Base-by-base conservation (phyloP, 2,329 filamentous ascomycete genomes). In the Pseudogymnoascus destructans region DNA sequence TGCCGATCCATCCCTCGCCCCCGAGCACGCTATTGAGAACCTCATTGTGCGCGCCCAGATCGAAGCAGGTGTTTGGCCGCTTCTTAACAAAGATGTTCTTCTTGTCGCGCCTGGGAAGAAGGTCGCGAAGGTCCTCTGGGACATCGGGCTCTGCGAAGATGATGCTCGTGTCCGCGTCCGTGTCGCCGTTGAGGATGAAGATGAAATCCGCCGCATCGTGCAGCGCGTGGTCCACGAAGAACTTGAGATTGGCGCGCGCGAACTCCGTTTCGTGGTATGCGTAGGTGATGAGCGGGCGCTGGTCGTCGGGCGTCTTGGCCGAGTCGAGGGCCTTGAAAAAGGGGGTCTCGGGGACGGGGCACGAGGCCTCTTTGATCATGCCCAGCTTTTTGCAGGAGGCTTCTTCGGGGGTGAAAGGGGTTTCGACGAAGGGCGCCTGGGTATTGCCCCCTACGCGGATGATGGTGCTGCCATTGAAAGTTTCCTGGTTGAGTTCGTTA, bases 211-310 rank as follows among this genome's bases (percentile, higher is more conserved):
- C 57, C 23, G 25, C 40, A 11, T 27, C 36, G 57, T 58, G 57
- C 17, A 58, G 23, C 46, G 30, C 57, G 40, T 58, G 46, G 23
- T 54, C 17, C 10, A 58, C 33, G 19, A 58, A 58, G 21, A 58
- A 58, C 21, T 58, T 55, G 36, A 55, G 27, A 7, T 58, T 58
- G 5, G 40, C 21, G 38, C 36, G 57, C 15, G 57, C 35, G 40
- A 54, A 54, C 7, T 7, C n/a, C 4, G 57, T 30, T n/a, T 49
- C 46, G 27, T 58, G 61, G 38, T 62, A 35, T 15, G 55, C 59
- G 59, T 62, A 61, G 30, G 60, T 23, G 57, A 62, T 59, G 19
- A 30, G 55, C 5, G 55, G 32, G 21, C 55, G 55, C 23, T 57
- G 38, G 27, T 55, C 27, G 25, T 46, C 40, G 40, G 40, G 40